Evolutionary conservation across 78 protist species (phyloP).

Genomic region (Bodo saltans): DNA sequence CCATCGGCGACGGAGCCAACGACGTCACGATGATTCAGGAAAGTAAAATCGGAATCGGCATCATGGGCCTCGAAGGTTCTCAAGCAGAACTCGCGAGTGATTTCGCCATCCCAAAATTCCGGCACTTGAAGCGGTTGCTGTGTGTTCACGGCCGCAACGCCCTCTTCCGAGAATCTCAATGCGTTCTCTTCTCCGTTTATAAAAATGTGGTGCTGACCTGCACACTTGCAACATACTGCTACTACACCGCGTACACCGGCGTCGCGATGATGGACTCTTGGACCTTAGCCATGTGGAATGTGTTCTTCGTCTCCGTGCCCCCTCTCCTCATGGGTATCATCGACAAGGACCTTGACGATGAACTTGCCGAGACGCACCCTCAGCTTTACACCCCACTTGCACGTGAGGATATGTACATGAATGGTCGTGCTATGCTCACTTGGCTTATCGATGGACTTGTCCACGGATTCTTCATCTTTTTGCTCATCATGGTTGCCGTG

Average conservation of each 20-base stretch:
- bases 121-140: constrained; percentile 52
- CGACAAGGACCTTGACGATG: constrained; percentile 38
- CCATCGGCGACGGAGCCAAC: constrained; percentile 91
- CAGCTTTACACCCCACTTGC: background rate
- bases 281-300: constrained; percentile 37
- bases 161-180: constrained; percentile 37
- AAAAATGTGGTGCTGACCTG: constrained; percentile 57
- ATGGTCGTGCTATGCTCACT: background rate
- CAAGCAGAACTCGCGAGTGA: constrained; percentile 84
- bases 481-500: background rate
- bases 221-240: constrained; percentile 25
- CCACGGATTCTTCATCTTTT: background rate
- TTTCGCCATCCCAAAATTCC: constrained; percentile 62
- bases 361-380: background rate
- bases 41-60: constrained; percentile 83
- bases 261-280: constrained; percentile 28
- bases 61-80: constrained; percentile 80
- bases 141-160: constrained; percentile 75
- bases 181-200: constrained; percentile 60
- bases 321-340: background rate
- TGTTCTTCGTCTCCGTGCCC: constrained; percentile 24
- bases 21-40: constrained; percentile 87
- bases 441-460: background rate
- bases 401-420: background rate
- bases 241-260: constrained; percentile 18